phyloP scores from a whole-genome alignment of 1,284 basidiomycete species.

The Erythrobasidium hasegawianum region DNA sequence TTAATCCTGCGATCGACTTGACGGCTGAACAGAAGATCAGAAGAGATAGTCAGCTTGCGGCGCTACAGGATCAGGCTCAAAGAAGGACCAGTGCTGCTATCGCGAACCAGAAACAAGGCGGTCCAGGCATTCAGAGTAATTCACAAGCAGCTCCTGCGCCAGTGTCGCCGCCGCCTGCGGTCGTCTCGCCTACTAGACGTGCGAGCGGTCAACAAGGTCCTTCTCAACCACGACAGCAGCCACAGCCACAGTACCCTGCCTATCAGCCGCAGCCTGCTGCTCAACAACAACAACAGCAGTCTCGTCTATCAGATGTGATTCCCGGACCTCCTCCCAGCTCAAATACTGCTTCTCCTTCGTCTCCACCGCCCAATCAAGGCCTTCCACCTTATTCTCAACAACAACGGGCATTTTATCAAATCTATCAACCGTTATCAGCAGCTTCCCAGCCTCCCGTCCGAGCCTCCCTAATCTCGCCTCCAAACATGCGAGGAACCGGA shows the following conservation, averaged over 20 bases:
- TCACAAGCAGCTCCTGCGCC: not conserved
- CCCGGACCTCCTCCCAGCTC: not conserved
- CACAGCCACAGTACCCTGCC: not conserved
- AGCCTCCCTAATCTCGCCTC: constrained; percentile 16
- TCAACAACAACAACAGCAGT: not conserved
- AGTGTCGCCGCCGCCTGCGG: not conserved
- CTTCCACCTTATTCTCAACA: not conserved
- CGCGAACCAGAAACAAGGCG: not conserved
- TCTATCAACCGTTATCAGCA: constrained; percentile 8
- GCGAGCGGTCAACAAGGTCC: not conserved
- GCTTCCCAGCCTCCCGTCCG: constrained; percentile 13
- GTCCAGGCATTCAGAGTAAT: not conserved
- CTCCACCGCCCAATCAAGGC: not conserved
- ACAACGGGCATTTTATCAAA: constrained; percentile 10
- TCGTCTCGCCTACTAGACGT: not conserved
- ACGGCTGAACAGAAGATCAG: constrained; percentile 25
- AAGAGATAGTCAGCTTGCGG: constrained; percentile 28
- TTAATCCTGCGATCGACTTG: constrained; percentile 12
- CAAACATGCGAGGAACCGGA: not conserved
- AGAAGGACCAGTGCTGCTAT: not conserved
- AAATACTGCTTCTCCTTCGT: not conserved
- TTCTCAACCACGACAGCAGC: not conserved
- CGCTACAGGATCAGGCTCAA: constrained; percentile 6
- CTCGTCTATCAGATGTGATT: not conserved
- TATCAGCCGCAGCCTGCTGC: not conserved